Base-by-base conservation (phyloP, 2,329 filamentous ascomycete genomes). In the Claviceps sp. region DNA sequence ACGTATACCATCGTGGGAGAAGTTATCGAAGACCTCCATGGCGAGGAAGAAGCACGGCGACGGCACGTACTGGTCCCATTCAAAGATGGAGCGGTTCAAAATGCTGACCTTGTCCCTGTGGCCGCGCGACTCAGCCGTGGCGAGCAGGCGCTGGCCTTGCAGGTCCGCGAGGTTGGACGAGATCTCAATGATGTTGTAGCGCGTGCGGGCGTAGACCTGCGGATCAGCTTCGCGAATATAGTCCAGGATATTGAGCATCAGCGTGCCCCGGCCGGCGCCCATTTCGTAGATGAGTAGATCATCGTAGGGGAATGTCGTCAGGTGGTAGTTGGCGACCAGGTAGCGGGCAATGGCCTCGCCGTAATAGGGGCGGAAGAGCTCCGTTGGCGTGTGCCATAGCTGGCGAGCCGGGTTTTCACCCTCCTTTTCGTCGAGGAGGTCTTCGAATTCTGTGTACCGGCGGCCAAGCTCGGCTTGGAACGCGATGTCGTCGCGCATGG, bases 241-340 rank as follows among this genome's bases (percentile, higher is more conserved):
- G 73, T 98, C 91, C 55, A 98, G 78, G 53, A 98, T 90, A 68
- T 98, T 98, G 64, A 93, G 77, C 93, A 98, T 98, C 64, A 98
- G 79, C 0, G 94, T 98, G 56, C 93, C 93, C 61, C 95, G 91
- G 60, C 93, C 93, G 40, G 93, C 93, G 50, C 93, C 93, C 86
- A 98, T 95, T 67, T 98, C 93, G 77, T 96, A 98, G 66, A 98
- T 94, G 61, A 95, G 87, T 50, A 98, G 79, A 68, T 98, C 93
- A 68, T 96, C 84, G 73, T 97, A 96, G 2, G 93, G 93, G 66
- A 93, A 97, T 52, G 88, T 80, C 45, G 87, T 88, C 65, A 96
- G 80, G 65, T 93, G 89, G 77, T 98, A 98, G 72, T 98, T 96
- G 58, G 88, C 84, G 58, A 97, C 83, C 45, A 98, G 80, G 67